These are phyloP conservation scores for Inga laurina DNA, from an alignment of 306 rosid genomes.

Conservation along the genomic window DNA sequence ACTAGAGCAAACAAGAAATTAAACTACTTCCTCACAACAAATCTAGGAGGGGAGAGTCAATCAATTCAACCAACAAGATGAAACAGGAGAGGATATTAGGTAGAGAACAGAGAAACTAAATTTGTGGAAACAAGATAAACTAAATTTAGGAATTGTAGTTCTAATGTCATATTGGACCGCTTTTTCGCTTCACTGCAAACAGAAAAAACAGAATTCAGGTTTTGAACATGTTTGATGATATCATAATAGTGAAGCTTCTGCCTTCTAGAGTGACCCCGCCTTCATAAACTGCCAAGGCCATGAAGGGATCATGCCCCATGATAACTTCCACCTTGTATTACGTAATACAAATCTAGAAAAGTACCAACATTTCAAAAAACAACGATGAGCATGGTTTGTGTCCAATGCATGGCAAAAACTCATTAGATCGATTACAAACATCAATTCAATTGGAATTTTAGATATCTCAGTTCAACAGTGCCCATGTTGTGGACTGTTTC, in stretches of 20 bases:
- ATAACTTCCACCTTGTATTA: constrained; percentile 9
- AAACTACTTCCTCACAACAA: background rate
- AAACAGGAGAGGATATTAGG: background rate
- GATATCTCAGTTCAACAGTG: background rate
- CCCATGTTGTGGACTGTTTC: background rate
- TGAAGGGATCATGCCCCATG: background rate
- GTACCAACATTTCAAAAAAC: background rate
- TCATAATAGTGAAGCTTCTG: constrained; percentile 1
- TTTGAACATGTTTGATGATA: background rate
- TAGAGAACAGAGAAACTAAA: background rate
- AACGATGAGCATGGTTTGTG: background rate
- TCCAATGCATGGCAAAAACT: background rate
- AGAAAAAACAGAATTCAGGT: background rate
- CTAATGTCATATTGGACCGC: background rate
- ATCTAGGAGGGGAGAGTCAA: background rate
- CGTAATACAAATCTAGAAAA: background rate
- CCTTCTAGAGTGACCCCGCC: background rate
- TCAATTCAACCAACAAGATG: background rate
- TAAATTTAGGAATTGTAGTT: background rate
- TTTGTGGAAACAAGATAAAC: constrained; percentile 1
- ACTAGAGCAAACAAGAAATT: constrained; percentile 5
- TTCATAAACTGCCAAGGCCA: background rate
- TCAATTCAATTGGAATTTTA: background rate
- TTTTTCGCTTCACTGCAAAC: background rate
- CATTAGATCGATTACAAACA: background rate